Base-by-base conservation (phyloP, 2,329 filamentous ascomycete species). In the Chrysoporthe austroafricana region DNA sequence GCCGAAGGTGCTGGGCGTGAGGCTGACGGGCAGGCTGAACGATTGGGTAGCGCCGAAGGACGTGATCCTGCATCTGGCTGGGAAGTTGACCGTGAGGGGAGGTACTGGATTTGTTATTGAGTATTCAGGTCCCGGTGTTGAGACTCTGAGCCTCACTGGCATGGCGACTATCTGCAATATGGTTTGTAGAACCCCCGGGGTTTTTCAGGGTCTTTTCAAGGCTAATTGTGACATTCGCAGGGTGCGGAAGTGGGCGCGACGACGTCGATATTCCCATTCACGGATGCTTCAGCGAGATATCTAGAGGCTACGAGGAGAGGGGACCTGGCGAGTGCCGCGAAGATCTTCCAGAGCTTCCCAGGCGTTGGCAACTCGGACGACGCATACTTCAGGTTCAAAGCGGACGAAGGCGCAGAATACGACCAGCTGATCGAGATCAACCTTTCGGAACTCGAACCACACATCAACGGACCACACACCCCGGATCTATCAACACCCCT, bases 11-110 rank as follows among this genome's bases (percentile, higher is more conserved):
- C 82, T 97, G 14, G 94, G 94, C 74, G 94, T 98, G 11, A 88
- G 90, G 76, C 85, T 98, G 54, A 90, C 90, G 69, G 96, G 96
- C 73, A 83, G 92, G 80, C 86, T 99, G 69, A 92, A 84, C 77
- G 94, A 92, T 75, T 99, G 96, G 96, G 91, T 93, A 0, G 90
- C 93, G 34, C 95, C 96, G 54, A 99, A 99, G 84, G 96, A 99
- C 77, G 88, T 99, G 66, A 99, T 99, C 76, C 84, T 99, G 68
- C 87, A 91, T 73, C 87, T 99, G 60, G 95, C 94, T 48, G 96
- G 96, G 48, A 88, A 91, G 77, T 85, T 99, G 71, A 98, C 95
- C 7, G 96, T 99, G 56, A 88, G 94, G 66, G 96, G 96, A 71
- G 96, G 96, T 57, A 99, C 96, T 43, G 96, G 96, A 36, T 97